phyloP scores from a whole-genome alignment of 2,329 filamentous ascomycete genomes.

The Hypomyces rosellus region DNA sequence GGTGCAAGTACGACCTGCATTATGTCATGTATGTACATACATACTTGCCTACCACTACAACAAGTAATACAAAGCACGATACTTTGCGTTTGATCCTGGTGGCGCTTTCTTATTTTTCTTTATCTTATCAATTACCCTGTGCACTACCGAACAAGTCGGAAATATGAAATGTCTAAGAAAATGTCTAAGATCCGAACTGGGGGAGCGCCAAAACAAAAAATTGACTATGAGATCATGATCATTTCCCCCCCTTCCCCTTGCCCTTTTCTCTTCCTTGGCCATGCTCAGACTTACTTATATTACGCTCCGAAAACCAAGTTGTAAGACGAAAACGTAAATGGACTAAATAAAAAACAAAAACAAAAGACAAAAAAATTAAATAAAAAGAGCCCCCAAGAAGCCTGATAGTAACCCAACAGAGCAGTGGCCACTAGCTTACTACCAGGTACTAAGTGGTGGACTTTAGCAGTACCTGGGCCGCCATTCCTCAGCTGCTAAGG shows the following conservation, averaged over 20 bases:
- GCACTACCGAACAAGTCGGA: background rate
- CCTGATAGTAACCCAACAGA: background rate
- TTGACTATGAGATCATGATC: slow-evolving; percentile 7
- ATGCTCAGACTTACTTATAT: background rate
- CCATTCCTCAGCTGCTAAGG: background rate
- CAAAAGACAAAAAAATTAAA: too few species aligned
- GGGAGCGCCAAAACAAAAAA: background rate
- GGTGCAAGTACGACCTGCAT: slow-evolving; percentile 6
- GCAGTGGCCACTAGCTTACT: background rate
- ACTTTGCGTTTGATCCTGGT: background rate
- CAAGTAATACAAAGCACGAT: background rate
- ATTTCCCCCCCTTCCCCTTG: background rate
- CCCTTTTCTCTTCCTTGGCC: background rate
- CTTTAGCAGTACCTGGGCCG: background rate
- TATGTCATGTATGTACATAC: slow-evolving; percentile 4
- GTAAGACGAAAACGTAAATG: background rate
- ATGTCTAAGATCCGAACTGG: background rate
- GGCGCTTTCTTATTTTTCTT: background rate
- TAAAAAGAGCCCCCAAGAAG: slow-evolving; percentile 2
- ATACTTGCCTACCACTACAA: too few species aligned
- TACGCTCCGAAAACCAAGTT: background rate
- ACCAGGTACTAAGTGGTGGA: too few species aligned
- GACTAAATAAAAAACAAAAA: background rate
- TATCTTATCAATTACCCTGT: background rate
- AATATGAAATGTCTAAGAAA: background rate